phyloP scores from a whole-genome alignment of 768 basidiomycete genomes.

The Pleurotus salmoneostramineus region DNA sequence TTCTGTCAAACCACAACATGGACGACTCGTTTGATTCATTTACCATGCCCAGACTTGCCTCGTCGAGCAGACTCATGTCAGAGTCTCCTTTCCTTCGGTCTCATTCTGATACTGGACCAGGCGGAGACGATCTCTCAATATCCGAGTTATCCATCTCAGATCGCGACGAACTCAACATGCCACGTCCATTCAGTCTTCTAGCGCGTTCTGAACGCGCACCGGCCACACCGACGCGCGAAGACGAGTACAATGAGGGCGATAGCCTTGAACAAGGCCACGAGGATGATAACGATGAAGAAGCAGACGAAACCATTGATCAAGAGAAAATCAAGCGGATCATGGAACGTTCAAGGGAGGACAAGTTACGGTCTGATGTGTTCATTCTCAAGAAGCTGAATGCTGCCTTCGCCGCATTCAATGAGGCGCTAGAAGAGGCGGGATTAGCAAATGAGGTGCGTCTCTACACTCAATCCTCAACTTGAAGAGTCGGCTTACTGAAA shows the following conservation, averaged over 20 bases:
- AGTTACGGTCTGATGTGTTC: constrained; percentile 69
- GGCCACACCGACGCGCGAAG: constrained; percentile 8
- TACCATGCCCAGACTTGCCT: neutral
- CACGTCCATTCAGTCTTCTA: constrained; percentile 24
- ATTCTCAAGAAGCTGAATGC: constrained; percentile 71
- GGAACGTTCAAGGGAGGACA: constrained; percentile 55
- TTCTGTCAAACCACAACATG: neutral
- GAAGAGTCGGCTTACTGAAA: neutral
- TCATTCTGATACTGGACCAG: constrained; percentile 32
- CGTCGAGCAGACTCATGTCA: constrained; percentile 31
- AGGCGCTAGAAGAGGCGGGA: constrained; percentile 59
- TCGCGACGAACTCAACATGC: constrained; percentile 14
- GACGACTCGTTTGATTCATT: constrained; percentile 4
- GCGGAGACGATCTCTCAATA: constrained; percentile 50
- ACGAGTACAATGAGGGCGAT: neutral
- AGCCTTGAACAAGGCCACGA: constrained; percentile 7
- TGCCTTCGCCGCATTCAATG: constrained; percentile 64
- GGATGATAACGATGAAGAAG: neutral
- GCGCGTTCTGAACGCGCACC: constrained; percentile 14
- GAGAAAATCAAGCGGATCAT: constrained; percentile 11
- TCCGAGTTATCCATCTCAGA: constrained; percentile 51
- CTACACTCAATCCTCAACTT: too few species aligned
- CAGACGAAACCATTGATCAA: constrained; percentile 1
- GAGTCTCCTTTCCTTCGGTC: constrained; percentile 31
- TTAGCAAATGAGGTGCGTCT: constrained; percentile 65